A percentile compares a stretch with the other conserved stretches of the same genome.
Evolutionary conservation across 2,329 filamentous ascomycete genomes (phyloP).

Genomic region (Lasiodiplodia sp.): DNA sequence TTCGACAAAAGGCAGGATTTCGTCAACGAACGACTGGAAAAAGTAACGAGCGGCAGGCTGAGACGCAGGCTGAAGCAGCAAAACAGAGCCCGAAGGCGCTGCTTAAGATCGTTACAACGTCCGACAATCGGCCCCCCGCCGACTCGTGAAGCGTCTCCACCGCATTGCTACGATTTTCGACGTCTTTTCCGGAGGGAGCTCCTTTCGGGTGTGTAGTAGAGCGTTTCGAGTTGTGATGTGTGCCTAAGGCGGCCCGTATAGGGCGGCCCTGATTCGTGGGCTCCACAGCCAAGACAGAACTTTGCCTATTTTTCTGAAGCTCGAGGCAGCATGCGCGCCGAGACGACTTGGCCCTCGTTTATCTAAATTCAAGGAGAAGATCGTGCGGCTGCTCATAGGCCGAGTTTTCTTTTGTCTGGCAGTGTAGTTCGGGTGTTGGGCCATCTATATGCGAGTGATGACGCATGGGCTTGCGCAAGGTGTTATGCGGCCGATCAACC

Average conservation of each 20-base stretch:
- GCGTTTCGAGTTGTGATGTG: not conserved
- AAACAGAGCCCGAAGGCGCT: not conserved
- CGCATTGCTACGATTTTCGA: not conserved
- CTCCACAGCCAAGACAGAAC: slow-evolving; percentile 1
- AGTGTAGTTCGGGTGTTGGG: not conserved
- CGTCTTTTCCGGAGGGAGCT: not conserved
- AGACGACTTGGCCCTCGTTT: not conserved
- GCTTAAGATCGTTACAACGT: slow-evolving; percentile 6
- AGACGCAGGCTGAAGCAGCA: not conserved
- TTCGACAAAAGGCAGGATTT: not conserved
- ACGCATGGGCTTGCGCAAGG: not conserved
- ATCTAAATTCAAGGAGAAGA: not conserved
- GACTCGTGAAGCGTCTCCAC: not conserved
- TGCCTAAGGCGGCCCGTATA: slow-evolving; percentile 3
- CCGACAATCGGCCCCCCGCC: not conserved
- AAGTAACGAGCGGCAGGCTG: not conserved
- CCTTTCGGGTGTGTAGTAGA: not conserved
- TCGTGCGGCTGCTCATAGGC: not conserved
- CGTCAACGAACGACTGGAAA: not conserved
- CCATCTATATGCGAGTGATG: not conserved
- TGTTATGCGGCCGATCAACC: too few species aligned
- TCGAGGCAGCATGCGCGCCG: not conserved
- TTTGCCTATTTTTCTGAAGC: slow-evolving; percentile 1
- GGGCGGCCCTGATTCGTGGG: not conserved
- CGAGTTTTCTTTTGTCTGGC: not conserved